Evolutionary conservation across 192 early-diverging fungal genomes (phyloP).

Genomic region (Glomus cerebriforme): DNA sequence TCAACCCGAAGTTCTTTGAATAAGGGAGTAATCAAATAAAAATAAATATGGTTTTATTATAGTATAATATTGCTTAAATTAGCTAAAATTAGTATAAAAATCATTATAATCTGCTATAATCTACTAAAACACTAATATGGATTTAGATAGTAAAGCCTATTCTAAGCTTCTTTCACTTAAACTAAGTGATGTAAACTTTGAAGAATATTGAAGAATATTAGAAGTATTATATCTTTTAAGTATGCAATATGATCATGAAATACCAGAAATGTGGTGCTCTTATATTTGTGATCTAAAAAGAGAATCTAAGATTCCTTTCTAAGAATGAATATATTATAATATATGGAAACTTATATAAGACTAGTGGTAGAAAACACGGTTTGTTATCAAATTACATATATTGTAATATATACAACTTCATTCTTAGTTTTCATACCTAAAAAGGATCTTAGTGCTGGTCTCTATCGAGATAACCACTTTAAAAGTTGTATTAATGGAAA

Average conservation of each 20-base stretch:
- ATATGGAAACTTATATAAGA: not conserved
- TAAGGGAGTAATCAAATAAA: no score
- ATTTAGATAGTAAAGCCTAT: no score
- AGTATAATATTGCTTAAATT: no score
- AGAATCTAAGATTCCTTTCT: no score
- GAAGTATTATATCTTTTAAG: not conserved
- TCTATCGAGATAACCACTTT: not conserved
- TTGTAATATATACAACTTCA: not conserved
- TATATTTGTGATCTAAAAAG: no score
- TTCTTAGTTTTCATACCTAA: conserved; percentile 18
- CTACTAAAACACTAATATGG: no score
- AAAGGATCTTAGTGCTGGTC: not conserved
- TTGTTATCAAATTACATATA: not conserved
- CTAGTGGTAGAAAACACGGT: not conserved
- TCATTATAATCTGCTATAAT: not conserved
- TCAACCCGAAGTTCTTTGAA: no score
- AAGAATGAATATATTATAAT: no score
- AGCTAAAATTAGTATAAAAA: no score
- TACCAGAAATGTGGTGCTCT: no score
- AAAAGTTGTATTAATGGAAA: not conserved
- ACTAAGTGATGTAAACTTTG: not conserved
- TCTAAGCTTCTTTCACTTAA: not conserved
- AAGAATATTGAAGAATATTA: not conserved
- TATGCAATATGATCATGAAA: no score
- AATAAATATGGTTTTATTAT: no score